These are phyloP conservation scores for Russula lepida DNA, from an alignment of 768 basidiomycete species.

Conservation along the genomic window DNA sequence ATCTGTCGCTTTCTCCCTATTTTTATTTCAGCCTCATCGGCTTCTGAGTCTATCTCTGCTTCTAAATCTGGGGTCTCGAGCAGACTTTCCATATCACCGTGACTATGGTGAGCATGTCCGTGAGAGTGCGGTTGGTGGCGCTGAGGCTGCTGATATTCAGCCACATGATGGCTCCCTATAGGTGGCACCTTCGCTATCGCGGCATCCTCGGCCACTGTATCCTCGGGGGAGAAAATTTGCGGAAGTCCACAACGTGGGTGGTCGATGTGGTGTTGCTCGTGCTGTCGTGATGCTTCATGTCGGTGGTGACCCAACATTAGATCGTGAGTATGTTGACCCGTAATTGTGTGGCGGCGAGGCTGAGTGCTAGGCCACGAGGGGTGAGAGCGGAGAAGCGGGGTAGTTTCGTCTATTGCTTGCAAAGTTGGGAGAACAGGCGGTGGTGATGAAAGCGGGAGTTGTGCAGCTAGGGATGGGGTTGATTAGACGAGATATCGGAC, in stretches of 20 bases:
- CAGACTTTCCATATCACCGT: constrained; percentile 18
- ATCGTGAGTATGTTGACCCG: background rate
- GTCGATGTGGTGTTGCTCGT: constrained; percentile 23
- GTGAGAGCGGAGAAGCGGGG: constrained; percentile 7
- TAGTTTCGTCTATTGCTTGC: background rate
- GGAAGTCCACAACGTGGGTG: constrained; percentile 6
- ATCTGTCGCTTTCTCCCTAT: constrained; percentile 56
- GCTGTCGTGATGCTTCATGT: constrained; percentile 26
- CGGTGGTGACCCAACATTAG: constrained; percentile 31
- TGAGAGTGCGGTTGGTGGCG: background rate
- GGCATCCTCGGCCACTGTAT: background rate
- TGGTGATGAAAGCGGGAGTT: background rate
- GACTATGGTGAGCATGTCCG: constrained; percentile 3
- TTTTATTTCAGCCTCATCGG: constrained; percentile 24
- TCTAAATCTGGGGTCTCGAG: constrained; percentile 2
- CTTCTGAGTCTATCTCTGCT: background rate
- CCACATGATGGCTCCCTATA: background rate
- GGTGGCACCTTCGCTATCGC: background rate
- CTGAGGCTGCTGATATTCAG: background rate
- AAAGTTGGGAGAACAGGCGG: background rate
- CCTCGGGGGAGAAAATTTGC: background rate
- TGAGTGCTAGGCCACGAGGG: background rate
- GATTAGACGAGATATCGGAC: background rate
- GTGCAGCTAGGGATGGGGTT: background rate
- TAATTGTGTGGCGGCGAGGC: background rate